phyloP scores from a whole-genome alignment of 108 stramenopile species.

The Nannochloropsis gaditana region DNA sequence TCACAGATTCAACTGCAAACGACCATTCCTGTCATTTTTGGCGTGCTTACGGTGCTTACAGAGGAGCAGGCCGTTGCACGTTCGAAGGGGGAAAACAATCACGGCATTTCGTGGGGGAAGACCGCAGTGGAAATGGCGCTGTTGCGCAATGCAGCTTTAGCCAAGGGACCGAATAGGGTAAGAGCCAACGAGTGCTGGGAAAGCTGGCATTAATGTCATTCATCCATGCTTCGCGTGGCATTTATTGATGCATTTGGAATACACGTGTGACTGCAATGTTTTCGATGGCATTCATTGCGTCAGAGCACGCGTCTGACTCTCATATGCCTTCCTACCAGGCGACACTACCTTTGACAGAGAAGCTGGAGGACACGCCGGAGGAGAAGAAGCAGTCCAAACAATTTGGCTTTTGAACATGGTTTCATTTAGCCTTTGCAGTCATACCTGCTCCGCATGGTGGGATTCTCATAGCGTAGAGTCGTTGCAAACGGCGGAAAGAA shows the following conservation, averaged over 20 bases:
- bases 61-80: constrained; percentile 58
- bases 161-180: not conserved
- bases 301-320: not conserved
- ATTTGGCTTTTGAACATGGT: not conserved
- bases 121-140: constrained; percentile 92
- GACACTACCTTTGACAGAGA: not conserved
- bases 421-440: no score
- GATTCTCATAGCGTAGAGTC: no score
- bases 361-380: not conserved
- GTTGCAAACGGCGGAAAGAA: no score
- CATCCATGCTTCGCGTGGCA: no score
- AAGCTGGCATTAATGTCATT: not conserved
- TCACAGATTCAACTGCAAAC: constrained; percentile 22
- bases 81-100: constrained; percentile 73
- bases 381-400: not conserved
- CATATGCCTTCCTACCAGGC: not conserved
- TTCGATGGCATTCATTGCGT: not conserved
- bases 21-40: constrained; percentile 64
- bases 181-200: not conserved
- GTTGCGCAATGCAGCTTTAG: constrained; percentile 47
- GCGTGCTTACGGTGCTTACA: constrained; percentile 60
- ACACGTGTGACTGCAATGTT: no score
- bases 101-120: constrained; percentile 89
- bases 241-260: no score
- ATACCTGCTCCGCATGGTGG: no score